Evolutionary conservation across 768 basidiomycete genomes (phyloP).

Genomic region (Hygrocybe punicea): DNA sequence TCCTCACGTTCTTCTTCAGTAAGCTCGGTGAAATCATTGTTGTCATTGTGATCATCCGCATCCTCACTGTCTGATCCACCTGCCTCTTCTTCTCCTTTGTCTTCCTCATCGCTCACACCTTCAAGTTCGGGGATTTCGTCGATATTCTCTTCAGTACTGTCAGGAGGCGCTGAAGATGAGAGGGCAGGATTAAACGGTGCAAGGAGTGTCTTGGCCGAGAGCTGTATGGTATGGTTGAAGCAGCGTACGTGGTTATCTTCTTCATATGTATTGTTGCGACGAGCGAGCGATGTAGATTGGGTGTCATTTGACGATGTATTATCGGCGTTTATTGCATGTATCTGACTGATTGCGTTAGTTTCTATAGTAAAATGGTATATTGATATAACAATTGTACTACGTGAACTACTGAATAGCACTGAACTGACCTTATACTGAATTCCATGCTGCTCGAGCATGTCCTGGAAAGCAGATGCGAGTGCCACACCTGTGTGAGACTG

Average conservation of each 20-base stretch:
- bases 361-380: too few relatives aligned
- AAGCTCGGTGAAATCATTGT: constrained; percentile 9
- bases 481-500: constrained; percentile 31
- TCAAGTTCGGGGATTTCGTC: not conserved
- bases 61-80: constrained; percentile 3
- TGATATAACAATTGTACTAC: not conserved
- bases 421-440: constrained; percentile 14
- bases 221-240: constrained; percentile 1
- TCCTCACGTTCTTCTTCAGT: not conserved
- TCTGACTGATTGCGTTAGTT: not conserved
- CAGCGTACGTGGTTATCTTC: constrained; percentile 1
- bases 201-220: constrained; percentile 23
- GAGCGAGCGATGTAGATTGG: not conserved
- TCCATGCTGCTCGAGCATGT: constrained; percentile 18
- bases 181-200: not conserved
- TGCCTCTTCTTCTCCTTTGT: constrained; percentile 7
- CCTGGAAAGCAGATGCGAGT: constrained; percentile 25
- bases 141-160: not conserved
- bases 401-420: not conserved
- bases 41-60: not conserved
- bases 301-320: not conserved
- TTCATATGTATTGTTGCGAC: not conserved
- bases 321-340: not conserved
- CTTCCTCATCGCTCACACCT: not conserved
- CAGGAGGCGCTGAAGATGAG: not conserved